Percentiles rank a stretch among this genome's conserved stretches.
These are phyloP conservation scores for Sugiyamaella floridensis DNA, from an alignment of 805 yeast species.

Conservation along the genomic window DNA sequence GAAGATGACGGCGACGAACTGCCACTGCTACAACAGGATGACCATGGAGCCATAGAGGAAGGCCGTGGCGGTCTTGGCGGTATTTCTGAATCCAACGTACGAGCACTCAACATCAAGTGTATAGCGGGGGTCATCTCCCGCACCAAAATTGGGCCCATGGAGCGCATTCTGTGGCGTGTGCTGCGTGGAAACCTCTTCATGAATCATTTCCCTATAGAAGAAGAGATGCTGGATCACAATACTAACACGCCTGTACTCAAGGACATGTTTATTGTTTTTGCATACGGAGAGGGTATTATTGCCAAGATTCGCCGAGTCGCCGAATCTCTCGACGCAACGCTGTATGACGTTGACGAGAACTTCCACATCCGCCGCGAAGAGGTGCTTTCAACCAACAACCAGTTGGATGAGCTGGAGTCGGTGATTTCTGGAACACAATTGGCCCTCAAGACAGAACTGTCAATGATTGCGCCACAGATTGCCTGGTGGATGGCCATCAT, in stretches of 20 bases:
- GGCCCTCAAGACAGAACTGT: constrained; percentile 68
- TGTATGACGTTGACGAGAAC: constrained; percentile 54
- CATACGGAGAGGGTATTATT: constrained; percentile 75
- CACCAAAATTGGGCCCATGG: constrained; percentile 59
- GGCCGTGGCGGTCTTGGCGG: constrained; percentile 4
- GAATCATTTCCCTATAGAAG: constrained; percentile 63
- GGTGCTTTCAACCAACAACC: constrained; percentile 36
- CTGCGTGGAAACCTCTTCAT: constrained; percentile 86
- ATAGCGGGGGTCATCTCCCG: constrained; percentile 79
- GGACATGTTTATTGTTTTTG: constrained; percentile 80
- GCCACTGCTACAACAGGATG: constrained; percentile 14
- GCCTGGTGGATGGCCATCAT: constrained; percentile 64
- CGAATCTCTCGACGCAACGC: constrained; percentile 79
- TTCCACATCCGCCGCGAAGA: constrained; percentile 34
- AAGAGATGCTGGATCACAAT: constrained; percentile 54
- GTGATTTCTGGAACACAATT: constrained; percentile 56
- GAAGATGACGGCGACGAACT: constrained; percentile 18
- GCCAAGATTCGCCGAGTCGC: constrained; percentile 71
- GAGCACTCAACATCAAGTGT: constrained; percentile 37
- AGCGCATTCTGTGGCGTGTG: constrained; percentile 85
- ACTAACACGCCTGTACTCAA: constrained; percentile 53
- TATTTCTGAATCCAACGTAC: constrained; percentile 3
- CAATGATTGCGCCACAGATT: constrained; percentile 67
- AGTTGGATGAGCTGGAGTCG: constrained; percentile 49
- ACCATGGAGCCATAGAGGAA: constrained; percentile 11